phyloP scores from a whole-genome alignment of 1,284 basidiomycete species.

The Boletellus deceptivus region DNA sequence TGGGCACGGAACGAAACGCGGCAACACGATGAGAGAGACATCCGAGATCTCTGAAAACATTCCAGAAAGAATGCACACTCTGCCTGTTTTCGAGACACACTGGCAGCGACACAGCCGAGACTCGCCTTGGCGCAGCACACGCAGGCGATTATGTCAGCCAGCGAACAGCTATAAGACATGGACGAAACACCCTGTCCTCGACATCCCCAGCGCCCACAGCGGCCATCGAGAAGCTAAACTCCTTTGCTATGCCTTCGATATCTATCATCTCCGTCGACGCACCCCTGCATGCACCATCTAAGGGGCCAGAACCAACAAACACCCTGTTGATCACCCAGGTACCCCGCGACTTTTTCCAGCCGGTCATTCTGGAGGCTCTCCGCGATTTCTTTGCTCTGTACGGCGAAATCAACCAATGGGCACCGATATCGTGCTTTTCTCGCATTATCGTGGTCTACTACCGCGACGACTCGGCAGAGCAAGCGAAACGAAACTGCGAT shows the following conservation, averaged over 20 bases:
- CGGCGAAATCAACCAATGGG: slow-evolving; percentile 83
- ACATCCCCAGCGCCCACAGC: background rate
- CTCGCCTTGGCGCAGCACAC: slow-evolving; percentile 4
- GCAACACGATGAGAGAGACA: slow-evolving; percentile 6
- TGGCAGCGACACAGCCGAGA: slow-evolving; percentile 25
- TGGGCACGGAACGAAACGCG: slow-evolving; percentile 7
- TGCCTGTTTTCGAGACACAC: slow-evolving; percentile 5
- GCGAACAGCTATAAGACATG: slow-evolving; percentile 14
- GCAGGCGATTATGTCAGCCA: slow-evolving; percentile 23
- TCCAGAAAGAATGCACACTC: slow-evolving; percentile 14
- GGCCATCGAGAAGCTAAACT: slow-evolving; percentile 1
- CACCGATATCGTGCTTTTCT: slow-evolving; percentile 76
- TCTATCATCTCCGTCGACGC: slow-evolving; percentile 25
- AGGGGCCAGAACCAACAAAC: slow-evolving; percentile 50
- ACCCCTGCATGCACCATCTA: slow-evolving; percentile 9
- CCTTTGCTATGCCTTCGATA: slow-evolving; percentile 29
- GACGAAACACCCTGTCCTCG: background rate
- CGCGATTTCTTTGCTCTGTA: slow-evolving; percentile 67
- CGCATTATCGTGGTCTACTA: slow-evolving; percentile 81
- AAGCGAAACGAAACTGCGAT: slow-evolving; percentile 61
- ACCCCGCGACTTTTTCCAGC: slow-evolving; percentile 67
- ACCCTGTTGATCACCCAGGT: slow-evolving; percentile 67
- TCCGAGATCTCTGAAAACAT: slow-evolving; percentile 8
- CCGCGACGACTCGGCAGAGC: slow-evolving; percentile 60
- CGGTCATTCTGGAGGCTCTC: slow-evolving; percentile 64